Percentiles rank a stretch among this genome's conserved stretches.
Conservation (phyloP, 371 early-diverging fungal genomes). For the Amoeboaphelidium protococcarum region DNA sequence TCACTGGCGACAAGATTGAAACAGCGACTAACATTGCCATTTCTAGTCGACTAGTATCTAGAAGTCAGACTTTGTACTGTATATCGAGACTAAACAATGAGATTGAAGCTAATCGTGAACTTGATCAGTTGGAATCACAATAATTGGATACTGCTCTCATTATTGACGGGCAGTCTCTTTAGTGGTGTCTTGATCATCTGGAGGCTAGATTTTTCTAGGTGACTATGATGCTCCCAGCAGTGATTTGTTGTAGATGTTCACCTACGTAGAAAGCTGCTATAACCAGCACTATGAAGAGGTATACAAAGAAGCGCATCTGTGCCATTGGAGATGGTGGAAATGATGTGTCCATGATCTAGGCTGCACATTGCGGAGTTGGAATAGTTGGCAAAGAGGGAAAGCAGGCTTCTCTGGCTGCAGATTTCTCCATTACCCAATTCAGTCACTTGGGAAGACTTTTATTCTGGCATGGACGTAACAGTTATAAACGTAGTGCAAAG, state of each 20-base stretch:
- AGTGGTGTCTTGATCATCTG: constrained; percentile 44
- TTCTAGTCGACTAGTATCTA: constrained; percentile 66
- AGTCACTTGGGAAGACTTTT: constrained; percentile 55
- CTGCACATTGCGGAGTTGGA: constrained; percentile 93
- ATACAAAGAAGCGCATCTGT: constrained; percentile 46
- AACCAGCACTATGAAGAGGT: constrained; percentile 51
- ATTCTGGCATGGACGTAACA: constrained; percentile 94
- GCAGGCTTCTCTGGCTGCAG: constrained; percentile 92
- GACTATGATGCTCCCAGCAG: constrained; percentile 50
- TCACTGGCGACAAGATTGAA: constrained; percentile 98
- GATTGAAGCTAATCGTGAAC: constrained; percentile 28
- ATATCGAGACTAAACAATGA: constrained; percentile 28
- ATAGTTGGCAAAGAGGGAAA: constrained; percentile 96
- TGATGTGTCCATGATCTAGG: constrained; percentile 98
- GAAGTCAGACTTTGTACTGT: constrained; percentile 57
- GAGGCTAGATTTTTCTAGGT: constrained; percentile 53
- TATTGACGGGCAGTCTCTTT: constrained; percentile 87
- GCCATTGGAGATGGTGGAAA: constrained; percentile 99
- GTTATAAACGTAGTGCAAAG: constrained; percentile 80
- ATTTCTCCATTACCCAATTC: constrained; percentile 85
- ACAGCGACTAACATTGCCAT: constrained; percentile 96
- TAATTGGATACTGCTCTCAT: constrained; percentile 58
- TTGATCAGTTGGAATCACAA: constrained; percentile 23
- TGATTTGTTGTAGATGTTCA: constrained; percentile 92
- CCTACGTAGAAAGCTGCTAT: constrained; percentile 98